phyloP scores from a whole-genome alignment of 257 asterid species.

The Henckelia pumila region DNA sequence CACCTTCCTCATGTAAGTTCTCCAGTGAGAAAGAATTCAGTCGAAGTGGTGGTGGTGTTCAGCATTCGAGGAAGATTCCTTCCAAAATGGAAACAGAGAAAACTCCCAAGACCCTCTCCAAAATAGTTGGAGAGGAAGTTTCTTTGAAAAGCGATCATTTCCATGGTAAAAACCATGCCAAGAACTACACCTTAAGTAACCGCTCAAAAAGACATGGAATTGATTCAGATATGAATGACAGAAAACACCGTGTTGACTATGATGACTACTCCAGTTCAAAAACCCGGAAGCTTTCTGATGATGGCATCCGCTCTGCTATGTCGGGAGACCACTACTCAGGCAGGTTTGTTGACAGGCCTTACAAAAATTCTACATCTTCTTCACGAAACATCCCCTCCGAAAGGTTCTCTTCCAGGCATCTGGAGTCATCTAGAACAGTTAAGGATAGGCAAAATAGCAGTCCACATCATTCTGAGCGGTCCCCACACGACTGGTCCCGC shows the following conservation, averaged over 20 bases:
- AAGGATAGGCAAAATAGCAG: slow-evolving; percentile 62
- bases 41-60: slow-evolving; percentile 54
- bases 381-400: slow-evolving; percentile 61
- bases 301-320: slow-evolving; percentile 52
- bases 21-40: slow-evolving; percentile 56
- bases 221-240: slow-evolving; percentile 60
- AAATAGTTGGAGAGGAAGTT: slow-evolving; percentile 64
- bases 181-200: slow-evolving; percentile 52
- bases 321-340: slow-evolving; percentile 59
- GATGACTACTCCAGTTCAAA: slow-evolving; percentile 69
- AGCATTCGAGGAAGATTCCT: slow-evolving; percentile 53
- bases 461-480: slow-evolving; percentile 74
- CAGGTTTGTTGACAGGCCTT: slow-evolving; percentile 46
- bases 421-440: slow-evolving; percentile 59
- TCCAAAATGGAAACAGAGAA: slow-evolving; percentile 72
- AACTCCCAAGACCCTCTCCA: slow-evolving; percentile 55
- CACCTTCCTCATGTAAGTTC: slow-evolving; percentile 70
- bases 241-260: slow-evolving; percentile 55
- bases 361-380: slow-evolving; percentile 48
- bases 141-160: slow-evolving; percentile 54
- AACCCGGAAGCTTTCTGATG: slow-evolving; percentile 73
- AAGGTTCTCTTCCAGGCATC: slow-evolving; percentile 66
- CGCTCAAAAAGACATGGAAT: slow-evolving; percentile 66
- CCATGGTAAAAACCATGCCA: slow-evolving; percentile 65
- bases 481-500: slow-evolving; percentile 65